phyloP scores from a whole-genome alignment of 306 rosid species.

The Luffa aegyptiaca region DNA sequence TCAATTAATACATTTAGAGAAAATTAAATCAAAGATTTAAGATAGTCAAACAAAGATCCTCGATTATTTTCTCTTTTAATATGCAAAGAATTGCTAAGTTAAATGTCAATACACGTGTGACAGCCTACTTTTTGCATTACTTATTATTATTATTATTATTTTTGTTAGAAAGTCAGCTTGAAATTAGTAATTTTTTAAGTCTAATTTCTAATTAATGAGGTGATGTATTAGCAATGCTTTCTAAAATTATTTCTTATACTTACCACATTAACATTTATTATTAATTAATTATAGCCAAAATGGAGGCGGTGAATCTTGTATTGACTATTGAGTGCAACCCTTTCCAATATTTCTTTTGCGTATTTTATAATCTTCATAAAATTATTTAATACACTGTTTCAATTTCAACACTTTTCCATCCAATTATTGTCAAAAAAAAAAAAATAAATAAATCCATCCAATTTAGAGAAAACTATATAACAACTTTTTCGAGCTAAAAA shows the following conservation, averaged over 20 bases:
- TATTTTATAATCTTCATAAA: neutral
- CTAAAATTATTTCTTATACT: neutral
- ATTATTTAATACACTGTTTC: neutral
- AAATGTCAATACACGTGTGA: neutral
- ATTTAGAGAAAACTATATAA: no score
- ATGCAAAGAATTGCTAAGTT: neutral
- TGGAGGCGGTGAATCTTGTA: neutral
- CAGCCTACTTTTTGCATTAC: neutral
- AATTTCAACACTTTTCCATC: no score
- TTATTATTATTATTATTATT: no score
- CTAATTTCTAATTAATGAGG: neutral
- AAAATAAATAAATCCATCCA: no score
- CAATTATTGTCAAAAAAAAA: no score
- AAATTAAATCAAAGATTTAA: neutral
- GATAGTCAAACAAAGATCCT: neutral
- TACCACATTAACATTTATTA: neutral
- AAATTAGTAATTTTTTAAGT: neutral
- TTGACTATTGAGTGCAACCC: neutral
- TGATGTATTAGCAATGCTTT: neutral
- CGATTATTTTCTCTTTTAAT: neutral
- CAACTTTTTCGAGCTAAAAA: no score
- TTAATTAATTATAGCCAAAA: neutral
- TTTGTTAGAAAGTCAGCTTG: neutral
- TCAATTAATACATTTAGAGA: neutral
- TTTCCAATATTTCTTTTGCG: neutral